These are phyloP conservation scores for Geotrichum bryndzae DNA, from an alignment of 1,139 yeast genomes.

Conservation along the genomic window DNA sequence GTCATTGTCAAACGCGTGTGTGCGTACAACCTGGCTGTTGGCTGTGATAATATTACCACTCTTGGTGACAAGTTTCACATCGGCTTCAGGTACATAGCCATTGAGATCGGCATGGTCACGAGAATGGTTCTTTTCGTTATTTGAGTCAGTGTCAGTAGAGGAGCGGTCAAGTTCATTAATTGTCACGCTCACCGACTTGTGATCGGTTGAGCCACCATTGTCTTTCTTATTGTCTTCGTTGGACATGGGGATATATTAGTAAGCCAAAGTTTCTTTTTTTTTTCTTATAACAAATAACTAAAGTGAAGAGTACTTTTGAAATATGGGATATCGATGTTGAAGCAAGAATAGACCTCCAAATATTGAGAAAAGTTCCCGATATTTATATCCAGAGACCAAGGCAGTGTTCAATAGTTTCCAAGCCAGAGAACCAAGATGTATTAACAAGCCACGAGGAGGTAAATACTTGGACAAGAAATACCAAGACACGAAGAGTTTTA, in stretches of 20 bases:
- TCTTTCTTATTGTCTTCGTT: too few relatives aligned
- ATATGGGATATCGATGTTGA: too few relatives aligned
- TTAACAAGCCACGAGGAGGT: neutral
- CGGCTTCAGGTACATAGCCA: slow-evolving; percentile 31
- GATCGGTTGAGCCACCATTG: neutral
- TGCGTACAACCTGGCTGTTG: slow-evolving; percentile 21
- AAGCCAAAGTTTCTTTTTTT: too few relatives aligned
- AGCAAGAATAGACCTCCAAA: too few relatives aligned
- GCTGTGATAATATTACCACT: slow-evolving; percentile 21
- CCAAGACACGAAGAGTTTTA: neutral
- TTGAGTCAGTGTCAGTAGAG: neutral
- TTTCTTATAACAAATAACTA: too few relatives aligned
- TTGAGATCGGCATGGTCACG: slow-evolving; percentile 20
- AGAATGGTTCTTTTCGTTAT: neutral
- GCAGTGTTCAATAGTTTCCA: neutral
- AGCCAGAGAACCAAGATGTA: too few relatives aligned
- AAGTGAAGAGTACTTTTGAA: too few relatives aligned
- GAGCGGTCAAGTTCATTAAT: neutral
- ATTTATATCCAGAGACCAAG: neutral
- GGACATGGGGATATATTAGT: too few relatives aligned
- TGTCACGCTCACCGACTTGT: neutral
- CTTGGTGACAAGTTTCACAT: slow-evolving; percentile 20
- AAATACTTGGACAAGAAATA: neutral
- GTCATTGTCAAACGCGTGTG: slow-evolving; percentile 30
- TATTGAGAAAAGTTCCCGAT: neutral